These are phyloP conservation scores for Rheum nobile DNA, from an alignment of 148 eudicot species.

Conservation along the genomic window DNA sequence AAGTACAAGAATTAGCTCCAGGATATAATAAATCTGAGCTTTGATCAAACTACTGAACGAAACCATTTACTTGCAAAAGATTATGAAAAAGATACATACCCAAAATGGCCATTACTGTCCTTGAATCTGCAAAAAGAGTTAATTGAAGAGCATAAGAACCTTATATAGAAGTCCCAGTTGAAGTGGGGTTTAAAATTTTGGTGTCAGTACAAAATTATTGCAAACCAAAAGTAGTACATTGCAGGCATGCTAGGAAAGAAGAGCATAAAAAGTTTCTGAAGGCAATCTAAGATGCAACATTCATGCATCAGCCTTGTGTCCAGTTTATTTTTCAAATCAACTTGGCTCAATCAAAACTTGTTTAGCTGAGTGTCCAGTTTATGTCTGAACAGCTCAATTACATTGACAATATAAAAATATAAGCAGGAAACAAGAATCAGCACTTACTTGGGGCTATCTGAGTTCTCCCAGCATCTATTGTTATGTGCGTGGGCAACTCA, in stretches of 20 bases:
- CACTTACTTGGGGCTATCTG: slow-evolving; percentile 96
- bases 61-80: not conserved
- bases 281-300: not conserved
- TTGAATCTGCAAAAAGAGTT: slow-evolving; percentile 54
- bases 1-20: not conserved
- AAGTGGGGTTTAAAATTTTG: not conserved
- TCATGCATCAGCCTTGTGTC: not conserved
- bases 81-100: slow-evolving; percentile 34
- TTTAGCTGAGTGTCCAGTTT: not conserved
- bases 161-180: not conserved
- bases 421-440: slow-evolving; percentile 1
- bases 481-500: slow-evolving; percentile 67
- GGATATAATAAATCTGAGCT: not conserved
- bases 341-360: not conserved
- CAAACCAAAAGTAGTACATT: not conserved
- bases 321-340: not conserved
- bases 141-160: slow-evolving; percentile 4
- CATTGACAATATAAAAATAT: not conserved
- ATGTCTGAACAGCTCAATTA: not conserved
- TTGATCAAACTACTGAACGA: not conserved
- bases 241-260: not conserved
- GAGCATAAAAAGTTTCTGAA: not conserved
- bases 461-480: slow-evolving; percentile 94
- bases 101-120: slow-evolving; percentile 93
- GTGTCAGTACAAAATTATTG: not conserved